Evolutionary conservation across 129 eudicot species (phyloP).

Genomic region (Arctium lappa): DNA sequence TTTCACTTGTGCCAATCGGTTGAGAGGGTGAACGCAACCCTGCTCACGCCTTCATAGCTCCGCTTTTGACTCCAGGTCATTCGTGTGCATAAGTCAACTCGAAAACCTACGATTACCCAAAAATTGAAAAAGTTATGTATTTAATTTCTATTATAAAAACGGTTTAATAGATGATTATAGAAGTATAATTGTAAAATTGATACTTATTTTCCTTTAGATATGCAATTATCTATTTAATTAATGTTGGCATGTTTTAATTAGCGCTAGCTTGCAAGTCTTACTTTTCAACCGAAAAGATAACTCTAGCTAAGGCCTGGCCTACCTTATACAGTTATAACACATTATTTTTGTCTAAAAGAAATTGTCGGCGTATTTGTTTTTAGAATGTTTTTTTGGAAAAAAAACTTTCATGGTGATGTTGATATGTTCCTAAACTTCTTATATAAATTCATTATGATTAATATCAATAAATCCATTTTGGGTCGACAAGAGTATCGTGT

Average conservation of each 20-base stretch:
- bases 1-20: too few relatives aligned
- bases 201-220: background rate
- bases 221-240: background rate
- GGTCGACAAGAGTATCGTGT: background rate
- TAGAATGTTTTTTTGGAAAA: background rate
- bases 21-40: too few relatives aligned
- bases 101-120: background rate
- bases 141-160: too few relatives aligned
- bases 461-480: background rate
- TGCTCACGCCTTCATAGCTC: too few relatives aligned
- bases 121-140: too few relatives aligned
- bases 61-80: background rate
- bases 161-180: background rate
- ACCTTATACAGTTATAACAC: background rate
- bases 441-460: background rate
- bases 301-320: background rate
- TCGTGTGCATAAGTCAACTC: background rate
- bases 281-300: background rate
- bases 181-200: too few relatives aligned
- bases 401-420: background rate
- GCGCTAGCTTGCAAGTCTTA: background rate
- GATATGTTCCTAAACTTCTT: background rate
- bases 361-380: background rate
- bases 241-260: background rate
- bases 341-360: background rate